These are phyloP conservation scores for Strigomonas culicis DNA, from an alignment of 208 protist genomes.

Conservation along the genomic window DNA sequence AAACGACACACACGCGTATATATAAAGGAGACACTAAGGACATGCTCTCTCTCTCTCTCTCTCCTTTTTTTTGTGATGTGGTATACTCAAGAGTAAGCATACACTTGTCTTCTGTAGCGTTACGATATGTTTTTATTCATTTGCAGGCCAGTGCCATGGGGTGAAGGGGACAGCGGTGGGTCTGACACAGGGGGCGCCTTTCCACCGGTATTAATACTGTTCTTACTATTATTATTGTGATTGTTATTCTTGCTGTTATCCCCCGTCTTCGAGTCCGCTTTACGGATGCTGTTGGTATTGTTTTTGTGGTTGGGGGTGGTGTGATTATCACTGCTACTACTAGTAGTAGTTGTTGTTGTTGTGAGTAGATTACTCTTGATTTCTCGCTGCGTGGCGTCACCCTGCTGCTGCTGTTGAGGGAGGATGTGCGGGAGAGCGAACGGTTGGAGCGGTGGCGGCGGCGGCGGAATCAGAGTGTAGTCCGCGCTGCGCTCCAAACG, in stretches of 20 bases:
- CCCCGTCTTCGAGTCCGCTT: not conserved
- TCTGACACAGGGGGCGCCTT: not conserved
- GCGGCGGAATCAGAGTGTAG: not conserved
- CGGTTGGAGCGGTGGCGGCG: not conserved
- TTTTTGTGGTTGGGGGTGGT: too few species aligned
- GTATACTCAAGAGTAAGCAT: not conserved
- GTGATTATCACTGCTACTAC: too few species aligned
- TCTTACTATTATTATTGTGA: conserved; percentile 3
- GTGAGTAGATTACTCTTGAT: conserved; percentile 16
- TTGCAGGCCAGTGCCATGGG: not conserved
- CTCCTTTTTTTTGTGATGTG: conserved; percentile 3
- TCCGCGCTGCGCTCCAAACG: not conserved
- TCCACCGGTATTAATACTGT: not conserved
- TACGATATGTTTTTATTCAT: not conserved
- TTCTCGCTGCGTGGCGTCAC: not conserved
- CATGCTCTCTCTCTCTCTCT: not conserved
- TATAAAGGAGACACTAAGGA: not conserved
- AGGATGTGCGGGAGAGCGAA: not conserved
- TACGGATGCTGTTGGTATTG: too few species aligned
- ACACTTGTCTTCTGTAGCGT: not conserved
- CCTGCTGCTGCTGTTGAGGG: not conserved
- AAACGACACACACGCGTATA: not conserved
- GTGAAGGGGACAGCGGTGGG: not conserved
- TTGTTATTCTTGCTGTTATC: not conserved
- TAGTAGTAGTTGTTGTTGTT: too few species aligned